Evolutionary conservation across 768 basidiomycete species (phyloP).

Genomic region (Cubamyces sp.): DNA sequence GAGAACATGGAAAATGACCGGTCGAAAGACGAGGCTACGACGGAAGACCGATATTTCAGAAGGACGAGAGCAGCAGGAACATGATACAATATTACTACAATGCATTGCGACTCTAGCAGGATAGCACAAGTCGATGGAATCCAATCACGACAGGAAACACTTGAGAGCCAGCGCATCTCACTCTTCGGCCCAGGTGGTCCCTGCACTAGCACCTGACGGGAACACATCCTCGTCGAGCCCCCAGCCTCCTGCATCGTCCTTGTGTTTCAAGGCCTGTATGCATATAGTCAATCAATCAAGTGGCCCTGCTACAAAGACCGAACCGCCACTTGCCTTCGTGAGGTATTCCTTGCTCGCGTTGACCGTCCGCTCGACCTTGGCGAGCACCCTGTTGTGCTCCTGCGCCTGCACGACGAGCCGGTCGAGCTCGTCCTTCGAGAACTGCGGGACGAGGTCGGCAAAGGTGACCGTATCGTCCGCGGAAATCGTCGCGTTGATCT

Average conservation of each 20-base stretch:
- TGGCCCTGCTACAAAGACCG: not conserved
- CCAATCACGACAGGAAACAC: not conserved
- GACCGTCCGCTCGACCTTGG: conserved; percentile 56
- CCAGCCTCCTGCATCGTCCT: conserved; percentile 33
- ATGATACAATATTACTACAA: not conserved
- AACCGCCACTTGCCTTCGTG: conserved; percentile 54
- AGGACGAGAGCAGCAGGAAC: not conserved
- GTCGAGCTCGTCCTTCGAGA: conserved; percentile 67
- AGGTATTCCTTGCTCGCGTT: conserved; percentile 73
- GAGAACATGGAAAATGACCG: no score
- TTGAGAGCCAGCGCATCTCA: not conserved
- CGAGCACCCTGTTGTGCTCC: conserved; percentile 53
- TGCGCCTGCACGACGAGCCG: conserved; percentile 57
- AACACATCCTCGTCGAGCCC: conserved; percentile 32
- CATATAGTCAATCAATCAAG: not conserved
- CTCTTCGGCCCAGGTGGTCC: conserved; percentile 24
- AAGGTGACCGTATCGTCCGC: conserved; percentile 76
- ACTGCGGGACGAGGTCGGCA: conserved; percentile 57
- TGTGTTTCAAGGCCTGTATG: conserved; percentile 32
- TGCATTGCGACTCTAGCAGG: conserved; percentile 2
- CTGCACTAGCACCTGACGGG: conserved; percentile 10
- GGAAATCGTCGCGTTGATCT: conserved; percentile 72
- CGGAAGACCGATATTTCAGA: not conserved
- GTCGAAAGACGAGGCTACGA: no score
- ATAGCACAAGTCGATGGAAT: not conserved